Base-by-base conservation (phyloP, 257 asterid species). In the Fraxinus cuspidata region DNA sequence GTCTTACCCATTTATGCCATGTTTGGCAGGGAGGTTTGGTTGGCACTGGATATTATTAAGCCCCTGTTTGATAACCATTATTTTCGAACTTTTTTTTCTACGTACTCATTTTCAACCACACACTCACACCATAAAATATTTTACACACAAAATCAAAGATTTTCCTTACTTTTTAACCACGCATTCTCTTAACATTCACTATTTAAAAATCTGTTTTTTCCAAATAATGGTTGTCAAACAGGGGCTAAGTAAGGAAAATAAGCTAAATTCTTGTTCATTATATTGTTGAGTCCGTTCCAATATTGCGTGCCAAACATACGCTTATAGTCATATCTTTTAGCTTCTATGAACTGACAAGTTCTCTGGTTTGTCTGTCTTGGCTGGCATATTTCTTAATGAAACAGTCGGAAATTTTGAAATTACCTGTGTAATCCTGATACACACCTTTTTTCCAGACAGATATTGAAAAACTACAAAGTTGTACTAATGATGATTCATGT, bases 401-500 rank as follows among this genome's bases (percentile, higher is more conserved):
- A 56, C 74, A 49, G 31, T 31, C 67, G 35, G 5, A 72, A 31
- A 56, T n/a, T 69, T 80, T 51, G 18, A 18, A 21, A 23, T 72
- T 65, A 21, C 53, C 79, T 27, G 18, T 69, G 67, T 67, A 64
- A 58, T 65, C 67, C 74, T 70, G 40, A 44, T 44, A 42, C 77
- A 27, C 27, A 64, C 40, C 63, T 79, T 84, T 80, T 85, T 80
- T 78, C 83, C 92, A 95, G 98, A 79, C 84, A 64, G 92, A 84
- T 75, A 70, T 89, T 74, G 88, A 90, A 80, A 86, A 77, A 75
- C 90, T 95, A 37, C 84, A 69, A 84, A 64, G 65, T 37, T 95
- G 99, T 83, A 86, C 71, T 63, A 80, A 75, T 83, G 82, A 87
- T 42, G 97, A 93, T 86, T 74, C 92, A 27, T 95, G 99, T 80